Percentiles rank a stretch among this genome's conserved stretches.
These are phyloP conservation scores for Umbellularia californica DNA, from an alignment of 164 flowering plant genomes.

Conservation along the genomic window DNA sequence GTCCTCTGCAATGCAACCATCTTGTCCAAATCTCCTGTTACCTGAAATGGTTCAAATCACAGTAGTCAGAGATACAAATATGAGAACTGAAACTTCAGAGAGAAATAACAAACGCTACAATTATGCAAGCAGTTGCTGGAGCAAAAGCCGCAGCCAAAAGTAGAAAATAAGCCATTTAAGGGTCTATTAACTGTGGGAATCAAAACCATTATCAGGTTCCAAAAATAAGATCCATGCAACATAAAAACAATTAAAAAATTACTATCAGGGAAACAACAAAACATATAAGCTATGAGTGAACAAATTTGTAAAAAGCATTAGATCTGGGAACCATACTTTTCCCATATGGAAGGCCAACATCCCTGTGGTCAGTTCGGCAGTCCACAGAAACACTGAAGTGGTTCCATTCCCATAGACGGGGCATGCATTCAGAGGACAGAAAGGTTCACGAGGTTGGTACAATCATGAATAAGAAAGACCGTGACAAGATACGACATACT, in stretches of 20 bases:
- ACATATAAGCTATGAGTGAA: too few relatives aligned
- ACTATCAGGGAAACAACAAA: too few relatives aligned
- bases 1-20: slow-evolving; percentile 96
- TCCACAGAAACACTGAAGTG: too few relatives aligned
- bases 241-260: too few relatives aligned
- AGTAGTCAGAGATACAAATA: slow-evolving; percentile 1
- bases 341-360: too few relatives aligned
- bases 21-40: slow-evolving; percentile 92
- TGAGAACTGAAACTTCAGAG: background rate
- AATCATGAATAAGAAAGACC: background rate
- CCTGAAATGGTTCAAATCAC: slow-evolving; percentile 33
- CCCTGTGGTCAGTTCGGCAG: too few relatives aligned
- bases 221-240: too few relatives aligned
- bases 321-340: too few relatives aligned
- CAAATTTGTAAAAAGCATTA: too few relatives aligned
- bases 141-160: background rate
- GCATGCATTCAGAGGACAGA: background rate
- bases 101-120: too few relatives aligned
- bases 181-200: background rate
- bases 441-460: background rate
- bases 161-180: background rate
- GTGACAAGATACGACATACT: background rate
- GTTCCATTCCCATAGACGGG: too few relatives aligned
- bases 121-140: background rate
- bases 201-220: background rate